These are phyloP conservation scores for Dothistroma septosporum DNA, from an alignment of 2,329 filamentous ascomycete genomes.

Conservation along the genomic window DNA sequence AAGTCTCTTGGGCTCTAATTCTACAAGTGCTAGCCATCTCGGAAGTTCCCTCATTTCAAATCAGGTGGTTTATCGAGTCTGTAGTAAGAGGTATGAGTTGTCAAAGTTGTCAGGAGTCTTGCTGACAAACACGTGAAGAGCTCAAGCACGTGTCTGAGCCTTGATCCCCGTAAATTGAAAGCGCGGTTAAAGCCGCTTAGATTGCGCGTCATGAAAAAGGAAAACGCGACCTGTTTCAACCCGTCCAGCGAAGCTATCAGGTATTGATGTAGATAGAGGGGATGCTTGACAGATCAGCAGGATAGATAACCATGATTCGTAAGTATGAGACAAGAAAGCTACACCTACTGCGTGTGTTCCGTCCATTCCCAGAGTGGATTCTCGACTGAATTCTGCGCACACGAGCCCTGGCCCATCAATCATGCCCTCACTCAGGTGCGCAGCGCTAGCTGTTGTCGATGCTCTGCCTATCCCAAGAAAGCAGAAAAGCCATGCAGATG, in stretches of 20 bases:
- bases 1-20: no score
- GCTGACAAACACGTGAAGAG: background rate
- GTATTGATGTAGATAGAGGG: background rate
- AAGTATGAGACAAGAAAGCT: background rate
- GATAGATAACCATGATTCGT: background rate
- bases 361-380: background rate
- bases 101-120: background rate
- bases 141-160: background rate
- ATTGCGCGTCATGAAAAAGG: background rate
- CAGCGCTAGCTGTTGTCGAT: slow-evolving; percentile 11
- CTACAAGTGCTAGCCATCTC: no score
- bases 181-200: background rate
- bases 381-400: background rate
- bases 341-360: background rate
- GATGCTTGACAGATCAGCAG: background rate
- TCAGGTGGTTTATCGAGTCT: background rate
- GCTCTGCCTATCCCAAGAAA: slow-evolving; percentile 9
- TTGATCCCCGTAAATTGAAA: background rate
- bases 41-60: no score
- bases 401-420: background rate
- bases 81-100: no score
- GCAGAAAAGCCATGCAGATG: slow-evolving; percentile 3
- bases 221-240: background rate
- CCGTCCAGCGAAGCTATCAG: background rate
- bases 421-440: slow-evolving; percentile 15